Evolutionary conservation across 805 yeast species (phyloP).

Genomic region (Saccharomycopsis lassenensis): DNA sequence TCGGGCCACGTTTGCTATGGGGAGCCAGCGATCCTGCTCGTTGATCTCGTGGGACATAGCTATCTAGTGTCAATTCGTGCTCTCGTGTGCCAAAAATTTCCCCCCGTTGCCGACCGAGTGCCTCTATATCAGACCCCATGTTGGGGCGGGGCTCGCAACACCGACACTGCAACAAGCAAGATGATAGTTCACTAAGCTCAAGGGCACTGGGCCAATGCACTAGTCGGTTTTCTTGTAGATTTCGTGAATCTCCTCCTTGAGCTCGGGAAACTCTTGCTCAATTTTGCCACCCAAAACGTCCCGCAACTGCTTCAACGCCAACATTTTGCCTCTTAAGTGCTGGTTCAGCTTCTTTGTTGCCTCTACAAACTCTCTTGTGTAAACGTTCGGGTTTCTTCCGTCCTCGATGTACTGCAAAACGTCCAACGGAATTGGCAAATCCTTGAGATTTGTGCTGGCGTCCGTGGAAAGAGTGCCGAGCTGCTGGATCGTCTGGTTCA

Average conservation of each 20-base stretch:
- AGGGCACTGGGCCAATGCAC: too few relatives aligned
- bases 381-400: constrained; percentile 94
- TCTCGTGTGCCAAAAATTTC: too few relatives aligned
- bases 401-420: constrained; percentile 89
- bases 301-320: constrained; percentile 53
- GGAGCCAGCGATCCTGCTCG: constrained; percentile 77
- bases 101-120: too few relatives aligned
- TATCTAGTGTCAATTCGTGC: too few relatives aligned
- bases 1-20: constrained; percentile 71
- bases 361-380: constrained; percentile 93
- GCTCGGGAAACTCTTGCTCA: constrained; percentile 67
- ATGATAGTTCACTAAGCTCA: too few relatives aligned
- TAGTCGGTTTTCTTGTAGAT: constrained; percentile 40
- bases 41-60: too few relatives aligned
- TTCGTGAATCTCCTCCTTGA: constrained; percentile 45
- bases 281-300: constrained; percentile 61
- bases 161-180: too few relatives aligned
- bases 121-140: too few relatives aligned
- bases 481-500: constrained; percentile 33
- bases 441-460: constrained; percentile 26
- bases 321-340: constrained; percentile 72
- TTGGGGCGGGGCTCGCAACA: too few relatives aligned
- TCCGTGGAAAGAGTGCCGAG: constrained; percentile 24
- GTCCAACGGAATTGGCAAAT: constrained; percentile 60
- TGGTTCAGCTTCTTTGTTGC: constrained; percentile 87